phyloP scores from a whole-genome alignment of 352 stramenopile genomes.

The Globisporangium uncinulatum region DNA sequence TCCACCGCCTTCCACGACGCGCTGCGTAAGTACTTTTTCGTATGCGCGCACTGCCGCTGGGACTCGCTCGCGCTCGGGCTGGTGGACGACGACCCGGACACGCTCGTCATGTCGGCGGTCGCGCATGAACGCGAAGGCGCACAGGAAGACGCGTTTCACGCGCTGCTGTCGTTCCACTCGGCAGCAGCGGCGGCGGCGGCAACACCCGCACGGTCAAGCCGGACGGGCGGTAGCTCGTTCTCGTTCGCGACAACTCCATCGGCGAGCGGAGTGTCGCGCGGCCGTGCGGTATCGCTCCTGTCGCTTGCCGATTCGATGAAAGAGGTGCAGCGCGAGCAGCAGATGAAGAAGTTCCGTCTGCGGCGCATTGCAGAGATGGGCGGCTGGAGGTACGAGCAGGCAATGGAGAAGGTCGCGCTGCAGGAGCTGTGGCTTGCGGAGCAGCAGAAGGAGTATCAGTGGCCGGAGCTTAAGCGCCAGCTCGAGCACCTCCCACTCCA shows the following conservation, averaged over 20 bases:
- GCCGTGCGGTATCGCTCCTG: conserved; percentile 27
- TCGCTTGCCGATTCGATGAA: conserved; percentile 67
- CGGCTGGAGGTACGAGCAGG: conserved; percentile 66
- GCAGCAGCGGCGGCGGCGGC: conserved; percentile 7
- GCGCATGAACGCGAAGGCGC: conserved; percentile 63
- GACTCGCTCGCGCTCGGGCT: conserved; percentile 68
- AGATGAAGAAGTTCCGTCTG: conserved; percentile 75
- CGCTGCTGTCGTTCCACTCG: conserved; percentile 53
- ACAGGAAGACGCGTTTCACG: conserved; percentile 75
- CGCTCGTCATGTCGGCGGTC: conserved; percentile 74
- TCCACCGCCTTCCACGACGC: conserved; percentile 65
- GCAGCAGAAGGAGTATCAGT: conserved; percentile 53
- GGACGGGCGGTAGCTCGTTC: conserved; percentile 12
- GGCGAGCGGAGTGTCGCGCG: conserved; percentile 1
- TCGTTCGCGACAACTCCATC: conserved; percentile 1
- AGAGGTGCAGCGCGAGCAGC: conserved; percentile 72
- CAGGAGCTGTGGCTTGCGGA: conserved; percentile 53
- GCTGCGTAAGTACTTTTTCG: conserved; percentile 65
- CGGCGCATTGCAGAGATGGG: conserved; percentile 71
- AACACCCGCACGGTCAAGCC: conserved; percentile 8
- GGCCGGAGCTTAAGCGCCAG: conserved; percentile 47
- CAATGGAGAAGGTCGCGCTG: conserved; percentile 40
- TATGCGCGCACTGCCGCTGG: conserved; percentile 82
- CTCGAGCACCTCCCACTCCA: conserved; percentile 22
- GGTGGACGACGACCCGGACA: conserved; percentile 75